Conservation (phyloP, 441 rosid species). For the Eutrema salsugineum region DNA sequence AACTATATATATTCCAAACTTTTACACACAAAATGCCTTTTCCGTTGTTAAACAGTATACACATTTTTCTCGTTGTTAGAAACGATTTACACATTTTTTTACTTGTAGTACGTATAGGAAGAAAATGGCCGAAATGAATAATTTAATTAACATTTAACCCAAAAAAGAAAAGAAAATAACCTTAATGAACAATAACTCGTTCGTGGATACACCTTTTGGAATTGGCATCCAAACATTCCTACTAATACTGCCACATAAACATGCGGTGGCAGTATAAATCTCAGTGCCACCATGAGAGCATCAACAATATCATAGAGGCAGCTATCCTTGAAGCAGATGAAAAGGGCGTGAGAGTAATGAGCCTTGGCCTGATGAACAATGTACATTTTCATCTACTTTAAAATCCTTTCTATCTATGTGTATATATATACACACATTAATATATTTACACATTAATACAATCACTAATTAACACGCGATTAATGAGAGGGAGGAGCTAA, state of each 20-base stretch:
- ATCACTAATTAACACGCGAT: constrained; percentile 9
- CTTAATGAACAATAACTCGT: neutral
- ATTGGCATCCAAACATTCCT: neutral
- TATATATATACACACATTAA: neutral
- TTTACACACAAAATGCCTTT: neutral
- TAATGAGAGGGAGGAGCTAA: constrained; percentile 50
- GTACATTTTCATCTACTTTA: constrained; percentile 22
- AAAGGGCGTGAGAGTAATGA: constrained; percentile 58
- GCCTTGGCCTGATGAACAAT: constrained; percentile 71
- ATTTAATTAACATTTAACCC: neutral
- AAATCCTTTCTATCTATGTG: neutral
- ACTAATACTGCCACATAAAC: neutral
- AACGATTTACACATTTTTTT: neutral
- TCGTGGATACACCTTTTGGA: neutral
- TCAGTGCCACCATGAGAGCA: constrained; percentile 10
- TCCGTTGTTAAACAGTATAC: no score
- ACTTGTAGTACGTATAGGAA: no score
- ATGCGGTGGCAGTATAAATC: constrained; percentile 11
- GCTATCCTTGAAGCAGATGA: constrained; percentile 57
- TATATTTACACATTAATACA: no score
- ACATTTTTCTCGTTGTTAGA: no score
- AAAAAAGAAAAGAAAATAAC: no score
- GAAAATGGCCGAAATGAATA: neutral
- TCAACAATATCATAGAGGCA: constrained; percentile 53
- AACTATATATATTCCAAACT: neutral